phyloP scores from a whole-genome alignment of 2,329 filamentous ascomycete species.

The Fusarium irregulare region DNA sequence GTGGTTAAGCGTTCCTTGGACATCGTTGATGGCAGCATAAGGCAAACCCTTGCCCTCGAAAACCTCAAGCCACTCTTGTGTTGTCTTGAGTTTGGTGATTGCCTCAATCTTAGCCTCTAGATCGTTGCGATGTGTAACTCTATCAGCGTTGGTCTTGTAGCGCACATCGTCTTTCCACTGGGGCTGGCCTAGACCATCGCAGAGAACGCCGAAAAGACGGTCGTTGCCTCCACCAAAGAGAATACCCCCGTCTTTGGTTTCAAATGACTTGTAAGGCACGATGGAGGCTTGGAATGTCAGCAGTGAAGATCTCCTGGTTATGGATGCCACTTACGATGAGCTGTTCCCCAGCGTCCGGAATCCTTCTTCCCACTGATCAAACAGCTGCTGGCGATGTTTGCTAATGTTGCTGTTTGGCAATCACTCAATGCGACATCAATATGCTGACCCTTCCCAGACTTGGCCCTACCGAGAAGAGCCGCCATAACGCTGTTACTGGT shows the following conservation, averaged over 20 bases:
- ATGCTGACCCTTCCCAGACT: slow-evolving; percentile 85
- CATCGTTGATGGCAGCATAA: slow-evolving; percentile 91
- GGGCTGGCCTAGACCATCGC: slow-evolving; percentile 66
- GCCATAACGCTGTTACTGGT: slow-evolving; percentile 97
- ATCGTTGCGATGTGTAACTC: slow-evolving; percentile 77
- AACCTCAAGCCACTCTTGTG: slow-evolving; percentile 85
- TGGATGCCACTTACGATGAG: slow-evolving; percentile 75
- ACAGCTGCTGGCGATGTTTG: slow-evolving; percentile 95
- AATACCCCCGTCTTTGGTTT: slow-evolving; percentile 76
- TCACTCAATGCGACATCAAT: slow-evolving; percentile 93
- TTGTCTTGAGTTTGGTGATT: slow-evolving; percentile 80
- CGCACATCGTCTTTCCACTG: slow-evolving; percentile 70
- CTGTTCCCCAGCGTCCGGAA: slow-evolving; percentile 92
- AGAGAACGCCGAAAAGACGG: slow-evolving; percentile 73
- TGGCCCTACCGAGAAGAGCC: slow-evolving; percentile 79
- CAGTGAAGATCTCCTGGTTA: neutral
- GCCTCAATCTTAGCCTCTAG: slow-evolving; percentile 84
- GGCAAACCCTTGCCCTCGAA: slow-evolving; percentile 95
- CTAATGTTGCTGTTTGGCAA: slow-evolving; percentile 91
- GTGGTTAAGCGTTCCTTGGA: slow-evolving; percentile 85
- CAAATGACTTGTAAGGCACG: slow-evolving; percentile 91
- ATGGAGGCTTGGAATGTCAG: slow-evolving; percentile 76
- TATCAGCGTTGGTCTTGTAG: slow-evolving; percentile 70
- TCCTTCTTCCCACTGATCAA: slow-evolving; percentile 90
- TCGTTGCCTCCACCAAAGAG: slow-evolving; percentile 80